Evolutionary conservation across 176 grass and related monocot species (phyloP).

Genomic region (Aegilops tauschii): DNA sequence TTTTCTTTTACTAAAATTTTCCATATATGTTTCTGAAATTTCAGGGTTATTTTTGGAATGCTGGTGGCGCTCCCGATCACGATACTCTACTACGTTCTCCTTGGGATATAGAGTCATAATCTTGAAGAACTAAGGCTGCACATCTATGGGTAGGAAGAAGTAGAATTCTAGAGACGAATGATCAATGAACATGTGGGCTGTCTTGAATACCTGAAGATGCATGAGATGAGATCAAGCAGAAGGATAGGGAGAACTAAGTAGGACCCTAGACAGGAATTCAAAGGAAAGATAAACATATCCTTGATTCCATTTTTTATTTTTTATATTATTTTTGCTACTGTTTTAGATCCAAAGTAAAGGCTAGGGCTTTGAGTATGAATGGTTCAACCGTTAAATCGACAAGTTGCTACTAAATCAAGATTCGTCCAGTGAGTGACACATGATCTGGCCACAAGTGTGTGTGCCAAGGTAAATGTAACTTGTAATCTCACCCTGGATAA

Average conservation of each 20-base stretch:
- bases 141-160: neutral
- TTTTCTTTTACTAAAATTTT: neutral
- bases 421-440: constrained; percentile 27
- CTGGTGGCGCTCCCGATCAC: constrained; percentile 89
- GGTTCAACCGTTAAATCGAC: constrained; percentile 26
- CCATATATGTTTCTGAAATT: neutral
- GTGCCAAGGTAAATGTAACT: constrained; percentile 9
- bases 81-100: constrained; percentile 91
- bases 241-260: constrained; percentile 35
- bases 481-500: constrained; percentile 21
- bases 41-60: constrained; percentile 98
- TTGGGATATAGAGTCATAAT: constrained; percentile 61
- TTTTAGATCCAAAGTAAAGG: constrained; percentile 64
- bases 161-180: constrained; percentile 27
- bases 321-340: constrained; percentile 25
- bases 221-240: constrained; percentile 14
- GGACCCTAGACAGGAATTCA: constrained; percentile 46
- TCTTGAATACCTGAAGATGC: constrained; percentile 37
- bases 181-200: neutral
- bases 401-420: constrained; percentile 42
- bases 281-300: constrained; percentile 14
- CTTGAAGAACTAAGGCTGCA: constrained; percentile 21
- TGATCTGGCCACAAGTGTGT: neutral
- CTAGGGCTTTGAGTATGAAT: constrained; percentile 36
- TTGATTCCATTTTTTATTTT: constrained; percentile 36